Evolutionary conservation across 2,329 filamentous ascomycete genomes (phyloP).

Genomic region (Trichoderma atroviride): DNA sequence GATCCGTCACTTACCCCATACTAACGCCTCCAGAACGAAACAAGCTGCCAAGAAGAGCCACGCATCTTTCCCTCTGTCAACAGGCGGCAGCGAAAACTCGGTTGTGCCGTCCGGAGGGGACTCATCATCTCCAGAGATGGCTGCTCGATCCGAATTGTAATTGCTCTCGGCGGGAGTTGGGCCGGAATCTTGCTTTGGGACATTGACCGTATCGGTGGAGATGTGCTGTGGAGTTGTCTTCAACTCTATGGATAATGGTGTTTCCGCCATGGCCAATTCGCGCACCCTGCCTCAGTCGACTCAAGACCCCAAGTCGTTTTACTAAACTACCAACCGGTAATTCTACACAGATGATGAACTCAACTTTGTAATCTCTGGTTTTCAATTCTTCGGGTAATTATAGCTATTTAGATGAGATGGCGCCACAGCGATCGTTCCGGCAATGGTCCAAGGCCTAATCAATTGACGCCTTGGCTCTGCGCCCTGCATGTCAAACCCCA

Average conservation of each 20-base stretch:
- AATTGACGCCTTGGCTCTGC: neutral
- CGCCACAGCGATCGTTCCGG: neutral
- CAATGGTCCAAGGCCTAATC: neutral
- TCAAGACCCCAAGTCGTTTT: neutral
- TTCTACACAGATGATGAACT: neutral
- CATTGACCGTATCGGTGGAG: neutral
- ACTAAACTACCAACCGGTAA: neutral
- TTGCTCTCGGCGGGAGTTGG: neutral
- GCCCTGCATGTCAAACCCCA: constrained; percentile 19
- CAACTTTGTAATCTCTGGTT: neutral
- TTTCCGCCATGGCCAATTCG: neutral
- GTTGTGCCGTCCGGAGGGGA: constrained; percentile 1
- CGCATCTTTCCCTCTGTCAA: constrained; percentile 41
- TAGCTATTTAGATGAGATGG: neutral
- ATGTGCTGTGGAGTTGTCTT: neutral
- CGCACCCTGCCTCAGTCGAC: neutral
- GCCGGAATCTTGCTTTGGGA: neutral
- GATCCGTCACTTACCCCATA: constrained; percentile 37
- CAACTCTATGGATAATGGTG: constrained; percentile 4
- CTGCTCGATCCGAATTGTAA: constrained; percentile 1
- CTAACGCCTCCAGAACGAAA: constrained; percentile 40
- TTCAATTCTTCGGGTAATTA: neutral
- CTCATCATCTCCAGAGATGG: neutral
- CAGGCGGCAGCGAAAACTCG: constrained; percentile 36
- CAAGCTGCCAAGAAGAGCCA: constrained; percentile 41